phyloP scores from a whole-genome alignment of 2,329 filamentous ascomycete genomes.

The Tolypocladium nubicola region DNA sequence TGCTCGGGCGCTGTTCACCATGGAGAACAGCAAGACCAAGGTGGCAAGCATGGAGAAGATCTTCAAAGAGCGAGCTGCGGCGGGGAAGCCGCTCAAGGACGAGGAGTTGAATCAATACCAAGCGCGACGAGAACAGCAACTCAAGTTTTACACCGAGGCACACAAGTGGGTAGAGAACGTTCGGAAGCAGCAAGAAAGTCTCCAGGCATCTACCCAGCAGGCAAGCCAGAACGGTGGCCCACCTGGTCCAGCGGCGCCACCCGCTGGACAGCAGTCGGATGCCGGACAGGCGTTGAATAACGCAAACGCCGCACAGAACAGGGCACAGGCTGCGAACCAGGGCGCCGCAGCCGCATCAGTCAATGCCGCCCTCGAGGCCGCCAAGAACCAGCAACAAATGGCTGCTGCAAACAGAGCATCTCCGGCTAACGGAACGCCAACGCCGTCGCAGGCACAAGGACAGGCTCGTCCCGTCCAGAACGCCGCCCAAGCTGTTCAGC shows the following conservation, averaged over 20 bases:
- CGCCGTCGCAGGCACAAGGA: constrained; percentile 10
- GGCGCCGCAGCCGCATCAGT: constrained; percentile 23
- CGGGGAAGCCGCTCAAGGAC: constrained; percentile 31
- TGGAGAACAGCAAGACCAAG: constrained; percentile 34
- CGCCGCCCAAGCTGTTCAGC: constrained; percentile 13
- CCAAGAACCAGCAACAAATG: constrained; percentile 30
- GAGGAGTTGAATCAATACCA: constrained; percentile 36
- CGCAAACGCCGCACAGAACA: constrained; percentile 11
- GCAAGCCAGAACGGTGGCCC: constrained; percentile 12
- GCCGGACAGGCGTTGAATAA: constrained; percentile 9
- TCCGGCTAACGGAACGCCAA: constrained; percentile 16
- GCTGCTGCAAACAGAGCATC: constrained; percentile 17
- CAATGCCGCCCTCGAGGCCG: constrained; percentile 33
- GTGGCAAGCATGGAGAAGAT: constrained; percentile 30
- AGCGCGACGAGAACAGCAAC: constrained; percentile 30
- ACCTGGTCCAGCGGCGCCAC: constrained; percentile 6
- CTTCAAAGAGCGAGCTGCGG: constrained; percentile 29
- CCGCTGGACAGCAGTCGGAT: constrained; percentile 13
- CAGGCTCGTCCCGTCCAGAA: constrained; percentile 16
- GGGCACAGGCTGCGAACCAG: constrained; percentile 18
- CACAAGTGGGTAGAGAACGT: constrained; percentile 37
- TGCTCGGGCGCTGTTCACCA: constrained; percentile 34
- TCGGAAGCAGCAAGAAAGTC: constrained; percentile 31
- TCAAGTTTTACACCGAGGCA: constrained; percentile 35
- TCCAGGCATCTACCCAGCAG: constrained; percentile 15